Evolutionary conservation across 1,284 basidiomycete species (phyloP), one percentile per base, ranked within the genome.

Genomic region (Thecaphora thlaspeos): DNA sequence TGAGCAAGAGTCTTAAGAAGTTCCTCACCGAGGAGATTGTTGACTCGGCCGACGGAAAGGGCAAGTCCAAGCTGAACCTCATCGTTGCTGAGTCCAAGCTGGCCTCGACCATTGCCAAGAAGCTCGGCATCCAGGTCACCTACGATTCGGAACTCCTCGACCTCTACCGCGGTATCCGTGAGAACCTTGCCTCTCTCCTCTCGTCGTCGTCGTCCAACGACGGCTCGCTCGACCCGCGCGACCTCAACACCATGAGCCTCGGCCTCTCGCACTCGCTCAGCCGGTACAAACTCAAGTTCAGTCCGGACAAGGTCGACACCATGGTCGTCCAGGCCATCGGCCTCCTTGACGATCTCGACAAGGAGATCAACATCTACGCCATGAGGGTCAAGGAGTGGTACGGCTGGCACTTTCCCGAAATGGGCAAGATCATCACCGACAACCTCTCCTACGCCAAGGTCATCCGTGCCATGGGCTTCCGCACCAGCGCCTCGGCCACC

Each of bases 251-350:
- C 45, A 98, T 99, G 68, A 94, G 94, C 80, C 85, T 98, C 44
- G 94, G 94, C 45, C 94, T 98, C 84, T 91, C 90, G 19, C 97
- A 95, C 83, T 96, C 92, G 26, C 26, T 28, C 26, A 28, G 26
- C 26, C 88, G 94, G 68, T 89, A 92, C 55, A 98, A 98, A 80
- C 88, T 98, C 71, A 77, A 77, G 80, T 98, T 98, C 87, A 98
- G 97, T 83, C 94, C 97, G 69, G 97, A 98, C 85, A 85, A 94
- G 68, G 87, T 90, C 62, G 94, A 99, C 83, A 99, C 97, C 83
- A 99, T 99, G 94, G 97, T 99, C 82, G 97, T 98, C 76, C 95
- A 98, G 81, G 94, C 94, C 49, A 97, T 98, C 76, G 90, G 94
- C 2, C 87, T 97, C 50, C 89, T 97, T 73, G 94, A 98, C 82